Conservation (phyloP, 2,329 filamentous ascomycete species). For the Aspergillus fumigatus region DNA sequence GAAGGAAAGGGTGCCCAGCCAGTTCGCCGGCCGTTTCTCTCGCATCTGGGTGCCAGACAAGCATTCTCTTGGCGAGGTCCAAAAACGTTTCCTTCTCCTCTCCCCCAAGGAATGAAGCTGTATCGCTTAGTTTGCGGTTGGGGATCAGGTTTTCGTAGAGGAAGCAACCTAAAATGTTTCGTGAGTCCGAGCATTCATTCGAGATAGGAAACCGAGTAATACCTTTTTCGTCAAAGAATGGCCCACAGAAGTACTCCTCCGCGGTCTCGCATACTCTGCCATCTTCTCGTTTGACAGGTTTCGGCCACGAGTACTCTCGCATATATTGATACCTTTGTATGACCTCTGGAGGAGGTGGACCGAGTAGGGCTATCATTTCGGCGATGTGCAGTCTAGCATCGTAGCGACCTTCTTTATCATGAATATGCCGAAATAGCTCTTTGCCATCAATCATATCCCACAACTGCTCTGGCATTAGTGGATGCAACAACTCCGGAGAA, state of each 20-base stretch:
- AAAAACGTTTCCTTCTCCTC: conserved; percentile 30
- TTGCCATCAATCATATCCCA: conserved; percentile 37
- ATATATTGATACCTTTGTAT: conserved; percentile 31
- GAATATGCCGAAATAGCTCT: conserved; percentile 34
- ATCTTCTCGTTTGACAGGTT: conserved; percentile 26
- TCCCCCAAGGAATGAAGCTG: conserved; percentile 23
- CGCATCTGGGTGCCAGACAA: conserved; percentile 26
- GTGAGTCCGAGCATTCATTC: conserved; percentile 16
- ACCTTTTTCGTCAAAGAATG: conserved; percentile 34
- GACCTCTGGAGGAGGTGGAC: conserved; percentile 34
- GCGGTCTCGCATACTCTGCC: conserved; percentile 28
- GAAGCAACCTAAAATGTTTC: conserved; percentile 25
- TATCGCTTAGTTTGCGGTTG: conserved; percentile 25
- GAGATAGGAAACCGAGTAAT: conserved; percentile 12
- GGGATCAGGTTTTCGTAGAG: conserved; percentile 30
- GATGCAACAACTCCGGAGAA: conserved; percentile 12
- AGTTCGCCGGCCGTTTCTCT: conserved; percentile 28
- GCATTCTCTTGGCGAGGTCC: conserved; percentile 27
- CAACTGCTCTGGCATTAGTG: conserved; percentile 24
- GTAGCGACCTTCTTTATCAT: conserved; percentile 33
- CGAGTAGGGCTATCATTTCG: conserved; percentile 41
- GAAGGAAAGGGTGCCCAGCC: conserved; percentile 26
- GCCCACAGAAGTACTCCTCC: conserved; percentile 33
- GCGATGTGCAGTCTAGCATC: conserved; percentile 37
- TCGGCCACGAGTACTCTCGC: conserved; percentile 25